Percentiles rank a stretch among this genome's conserved stretches.
Evolutionary conservation across 139 green algal species (phyloP).

Genomic region (Volvox africanus): DNA sequence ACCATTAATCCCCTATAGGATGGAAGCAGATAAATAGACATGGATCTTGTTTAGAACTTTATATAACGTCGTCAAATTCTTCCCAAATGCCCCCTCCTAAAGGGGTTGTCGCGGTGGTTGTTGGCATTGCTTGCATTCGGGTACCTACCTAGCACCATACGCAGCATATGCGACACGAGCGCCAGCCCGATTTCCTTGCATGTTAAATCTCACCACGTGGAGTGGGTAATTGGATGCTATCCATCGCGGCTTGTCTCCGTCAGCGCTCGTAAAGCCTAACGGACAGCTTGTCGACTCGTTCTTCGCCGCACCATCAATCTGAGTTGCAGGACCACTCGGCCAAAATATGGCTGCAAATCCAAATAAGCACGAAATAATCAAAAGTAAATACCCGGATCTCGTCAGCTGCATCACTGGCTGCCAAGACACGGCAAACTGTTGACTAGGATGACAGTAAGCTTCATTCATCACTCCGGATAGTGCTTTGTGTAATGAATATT

Average conservation of each 20-base stretch:
- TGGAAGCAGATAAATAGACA: not conserved
- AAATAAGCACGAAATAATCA: not conserved
- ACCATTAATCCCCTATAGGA: not conserved
- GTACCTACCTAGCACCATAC: not conserved
- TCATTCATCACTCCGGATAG: no score
- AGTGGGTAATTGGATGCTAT: not conserved
- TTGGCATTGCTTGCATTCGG: no score
- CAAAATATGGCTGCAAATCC: not conserved
- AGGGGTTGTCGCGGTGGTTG: no score
- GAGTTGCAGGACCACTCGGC: not conserved
- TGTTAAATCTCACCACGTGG: not conserved
- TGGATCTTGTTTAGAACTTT: no score
- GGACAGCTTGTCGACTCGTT: not conserved
- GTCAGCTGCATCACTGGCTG: not conserved
- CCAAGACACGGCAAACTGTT: no score
- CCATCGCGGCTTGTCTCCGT: not conserved
- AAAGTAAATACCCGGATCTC: not conserved
- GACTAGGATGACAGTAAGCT: no score
- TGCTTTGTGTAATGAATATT: no score
- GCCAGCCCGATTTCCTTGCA: not conserved
- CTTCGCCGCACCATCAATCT: not conserved
- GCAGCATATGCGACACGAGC: not conserved
- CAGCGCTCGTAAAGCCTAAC: constrained; percentile 1
- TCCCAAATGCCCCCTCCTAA: no score
- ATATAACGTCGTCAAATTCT: no score